Evolutionary conservation across 1,284 basidiomycete species (phyloP), one percentile per base, ranked within the genome.

Genomic region (Polyporus tsugae): DNA sequence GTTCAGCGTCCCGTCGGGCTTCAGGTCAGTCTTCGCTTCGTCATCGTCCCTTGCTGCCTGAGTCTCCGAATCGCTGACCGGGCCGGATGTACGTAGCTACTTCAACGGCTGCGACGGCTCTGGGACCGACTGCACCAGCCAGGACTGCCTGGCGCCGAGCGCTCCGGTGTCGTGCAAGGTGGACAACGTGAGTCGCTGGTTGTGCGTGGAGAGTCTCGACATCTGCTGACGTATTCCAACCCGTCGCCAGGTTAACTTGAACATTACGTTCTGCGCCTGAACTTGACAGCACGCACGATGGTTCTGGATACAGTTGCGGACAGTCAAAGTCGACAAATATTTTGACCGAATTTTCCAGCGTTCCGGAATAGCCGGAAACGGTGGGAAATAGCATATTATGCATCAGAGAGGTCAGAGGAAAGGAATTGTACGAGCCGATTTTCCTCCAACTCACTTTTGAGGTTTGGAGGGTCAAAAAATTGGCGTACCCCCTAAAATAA

Each of bases 121-220:
- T 17, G 81, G 81, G 62, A 75, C 72, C 3, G 67, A 66, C 15
- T 73, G 72, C 57, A 25, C 35, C 41, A 64, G 49, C 62, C 33
- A 76, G 39, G 63, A 72, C 53, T 82, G 81, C 78, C 68, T 75
- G 52, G n/a, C n/a, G n/a, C n/a, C n/a, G n/a, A n/a, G n/a, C n/a
- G 84, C 81, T n/a, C 85, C 85, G 69, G 80, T 80, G 15, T 76
- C 72, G 33, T 86, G 80, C 73, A 69, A 80, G 71, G 49, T 15
- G 17, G 65, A 77, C 67, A 72, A 80, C 66, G 79, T 78, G 53
- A 35, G 10, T 33, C 29, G n/a, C 29, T n/a, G 1, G 17, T 6
- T 3, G 35, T 13, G 7, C 19, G 1, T 59, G 1, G 19, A n/a
- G 36, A 10, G 44, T n/a, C n/a, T 46, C 11, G 11, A 38, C 5